phyloP scores from a whole-genome alignment of 75 land plant species.

The Adiantum capillusveneris region DNA sequence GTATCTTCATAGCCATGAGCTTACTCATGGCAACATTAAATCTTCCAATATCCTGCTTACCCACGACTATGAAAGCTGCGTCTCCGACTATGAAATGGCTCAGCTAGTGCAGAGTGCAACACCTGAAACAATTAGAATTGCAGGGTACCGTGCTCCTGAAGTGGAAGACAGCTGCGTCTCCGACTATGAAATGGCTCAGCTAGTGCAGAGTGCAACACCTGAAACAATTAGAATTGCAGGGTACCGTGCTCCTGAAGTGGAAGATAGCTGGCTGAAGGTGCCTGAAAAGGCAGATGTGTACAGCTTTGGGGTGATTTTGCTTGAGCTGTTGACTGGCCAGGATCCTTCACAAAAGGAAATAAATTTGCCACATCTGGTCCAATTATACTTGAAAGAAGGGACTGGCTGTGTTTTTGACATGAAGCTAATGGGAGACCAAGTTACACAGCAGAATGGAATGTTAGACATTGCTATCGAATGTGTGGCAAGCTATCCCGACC shows the following conservation, averaged over 20 bases:
- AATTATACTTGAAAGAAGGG: constrained; percentile 56
- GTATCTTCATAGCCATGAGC: constrained; percentile 46
- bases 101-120: constrained; percentile 37
- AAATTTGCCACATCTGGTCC: constrained; percentile 83
- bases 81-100: constrained; percentile 64
- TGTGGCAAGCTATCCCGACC: constrained; percentile 46
- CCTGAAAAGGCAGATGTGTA: constrained; percentile 83
- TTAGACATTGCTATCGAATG: constrained; percentile 61
- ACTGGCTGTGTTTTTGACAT: constrained; percentile 74
- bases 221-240: constrained; percentile 50
- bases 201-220: constrained; percentile 34
- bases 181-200: constrained; percentile 53
- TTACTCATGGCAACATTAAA: constrained; percentile 80
- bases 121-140: constrained; percentile 35
- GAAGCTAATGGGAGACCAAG: constrained; percentile 65
- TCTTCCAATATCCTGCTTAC: constrained; percentile 74
- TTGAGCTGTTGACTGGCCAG: constrained; percentile 77
- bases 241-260: constrained; percentile 86
- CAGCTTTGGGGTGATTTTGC: constrained; percentile 73
- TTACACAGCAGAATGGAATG: constrained; percentile 57
- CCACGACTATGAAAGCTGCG: constrained; percentile 45
- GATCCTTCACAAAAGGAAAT: constrained; percentile 61
- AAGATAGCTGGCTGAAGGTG: constrained; percentile 42
- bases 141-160: constrained; percentile 86
- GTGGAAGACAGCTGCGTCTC: constrained; percentile 60